phyloP scores from a whole-genome alignment of 2,329 filamentous ascomycete species.

The Fusarium clavum region DNA sequence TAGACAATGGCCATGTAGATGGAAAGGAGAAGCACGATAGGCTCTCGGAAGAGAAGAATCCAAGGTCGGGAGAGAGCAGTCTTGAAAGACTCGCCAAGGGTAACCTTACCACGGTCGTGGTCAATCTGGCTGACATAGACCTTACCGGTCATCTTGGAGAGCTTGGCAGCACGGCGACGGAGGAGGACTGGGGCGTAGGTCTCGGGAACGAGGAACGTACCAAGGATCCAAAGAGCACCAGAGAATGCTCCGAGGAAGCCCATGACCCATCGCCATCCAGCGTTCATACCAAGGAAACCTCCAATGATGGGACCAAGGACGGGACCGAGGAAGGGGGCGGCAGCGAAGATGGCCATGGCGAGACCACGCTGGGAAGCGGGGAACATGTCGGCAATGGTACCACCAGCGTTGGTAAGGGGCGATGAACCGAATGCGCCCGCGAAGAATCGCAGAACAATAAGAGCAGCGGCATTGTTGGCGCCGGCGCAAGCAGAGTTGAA shows the following conservation, averaged over 20 bases:
- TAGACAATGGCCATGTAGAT: constrained; percentile 85
- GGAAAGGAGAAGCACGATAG: constrained; percentile 82
- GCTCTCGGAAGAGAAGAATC: constrained; percentile 66
- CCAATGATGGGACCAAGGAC: constrained; percentile 65
- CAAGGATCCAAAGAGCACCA: constrained; percentile 73
- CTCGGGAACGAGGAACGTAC: constrained; percentile 84
- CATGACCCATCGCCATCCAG: constrained; percentile 85
- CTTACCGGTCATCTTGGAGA: constrained; percentile 36
- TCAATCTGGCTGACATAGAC: constrained; percentile 37
- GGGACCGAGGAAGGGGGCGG: constrained; percentile 79
- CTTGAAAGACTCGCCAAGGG: constrained; percentile 61
- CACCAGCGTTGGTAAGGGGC: constrained; percentile 55
- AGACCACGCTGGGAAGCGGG: constrained; percentile 81
- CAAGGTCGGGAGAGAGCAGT: constrained; percentile 73
- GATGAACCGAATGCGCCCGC: constrained; percentile 84
- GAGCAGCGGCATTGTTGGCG: constrained; percentile 75
- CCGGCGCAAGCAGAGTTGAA: constrained; percentile 83
- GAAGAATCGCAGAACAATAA: constrained; percentile 78
- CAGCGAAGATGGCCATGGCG: constrained; percentile 83
- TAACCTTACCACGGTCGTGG: constrained; percentile 49
- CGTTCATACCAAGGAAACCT: constrained; percentile 75
- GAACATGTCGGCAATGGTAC: constrained; percentile 84
- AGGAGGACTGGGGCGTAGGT: constrained; percentile 85
- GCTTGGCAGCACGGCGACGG: constrained; percentile 29
- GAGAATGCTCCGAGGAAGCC: constrained; percentile 81